Evolutionary conservation across 805 yeast genomes (phyloP).

Genomic region (Limtongia smithiae): DNA sequence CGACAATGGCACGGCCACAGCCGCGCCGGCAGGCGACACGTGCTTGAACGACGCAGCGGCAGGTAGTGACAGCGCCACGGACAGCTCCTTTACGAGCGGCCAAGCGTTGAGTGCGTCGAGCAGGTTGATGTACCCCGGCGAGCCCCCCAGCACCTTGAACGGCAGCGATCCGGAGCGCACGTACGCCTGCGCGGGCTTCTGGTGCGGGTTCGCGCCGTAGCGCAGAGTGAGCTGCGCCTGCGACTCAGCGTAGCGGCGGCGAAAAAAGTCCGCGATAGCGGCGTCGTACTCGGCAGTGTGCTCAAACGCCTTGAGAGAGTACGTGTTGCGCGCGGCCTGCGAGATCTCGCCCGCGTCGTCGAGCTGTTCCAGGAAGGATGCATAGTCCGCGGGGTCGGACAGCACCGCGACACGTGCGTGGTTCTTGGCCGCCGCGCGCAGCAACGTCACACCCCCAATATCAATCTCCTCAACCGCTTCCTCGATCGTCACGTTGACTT

Average conservation of each 20-base stretch:
- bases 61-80: conserved; percentile 89
- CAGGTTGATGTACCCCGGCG: conserved; percentile 96
- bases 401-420: conserved; percentile 93
- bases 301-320: conserved; percentile 76
- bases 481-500: conserved; percentile 88
- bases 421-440: conserved; percentile 98
- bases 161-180: conserved; percentile 86
- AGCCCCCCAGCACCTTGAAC: conserved; percentile 86
- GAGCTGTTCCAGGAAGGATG: conserved; percentile 79
- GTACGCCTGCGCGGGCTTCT: conserved; percentile 97
- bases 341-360: conserved; percentile 62
- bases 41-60: conserved; percentile 99
- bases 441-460: conserved; percentile 94
- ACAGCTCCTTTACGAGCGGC: conserved; percentile 96
- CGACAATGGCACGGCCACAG: conserved; percentile 89
- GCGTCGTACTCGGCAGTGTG: conserved; percentile 97
- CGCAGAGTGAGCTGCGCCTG: conserved; percentile 86
- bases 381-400: conserved; percentile 92
- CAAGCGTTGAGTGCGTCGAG: conserved; percentile 96
- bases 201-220: conserved; percentile 99
- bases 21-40: conserved; percentile 98
- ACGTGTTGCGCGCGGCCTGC: conserved; percentile 66
- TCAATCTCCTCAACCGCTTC: conserved; percentile 99
- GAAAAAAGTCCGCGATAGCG: conserved; percentile 92
- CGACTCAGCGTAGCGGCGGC: conserved; percentile 93